phyloP scores from a whole-genome alignment of 495 filamentous ascomycete species.

The Penicillium riverlandense region DNA sequence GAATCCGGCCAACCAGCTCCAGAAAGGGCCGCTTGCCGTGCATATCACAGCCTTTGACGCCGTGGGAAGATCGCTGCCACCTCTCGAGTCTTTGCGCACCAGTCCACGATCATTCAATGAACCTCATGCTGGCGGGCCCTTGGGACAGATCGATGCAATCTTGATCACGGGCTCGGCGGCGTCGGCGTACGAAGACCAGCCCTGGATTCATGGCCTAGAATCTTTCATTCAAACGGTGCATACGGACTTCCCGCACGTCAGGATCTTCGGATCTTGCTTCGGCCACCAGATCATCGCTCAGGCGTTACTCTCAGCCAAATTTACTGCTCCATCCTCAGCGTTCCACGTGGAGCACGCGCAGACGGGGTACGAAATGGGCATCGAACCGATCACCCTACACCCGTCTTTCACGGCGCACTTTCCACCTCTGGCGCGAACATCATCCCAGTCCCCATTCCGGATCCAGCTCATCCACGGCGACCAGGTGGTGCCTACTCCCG shows the following conservation, averaged over 20 bases:
- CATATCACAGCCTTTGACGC: slow-evolving; percentile 34
- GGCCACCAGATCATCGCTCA: slow-evolving; percentile 42
- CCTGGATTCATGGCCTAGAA: slow-evolving; percentile 28
- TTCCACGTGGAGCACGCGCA: slow-evolving; percentile 19
- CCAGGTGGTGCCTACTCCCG: slow-evolving; percentile 17
- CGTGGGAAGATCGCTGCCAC: slow-evolving; percentile 26
- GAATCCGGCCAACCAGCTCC: slow-evolving; percentile 1
- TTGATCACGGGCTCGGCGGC: slow-evolving; percentile 32
- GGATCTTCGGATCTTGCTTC: slow-evolving; percentile 43
- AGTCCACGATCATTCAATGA: slow-evolving; percentile 2
- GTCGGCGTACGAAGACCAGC: slow-evolving; percentile 26
- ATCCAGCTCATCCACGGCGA: slow-evolving; percentile 31
- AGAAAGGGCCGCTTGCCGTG: slow-evolving; percentile 12
- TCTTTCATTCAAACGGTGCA: slow-evolving; percentile 28
- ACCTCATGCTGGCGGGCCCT: slow-evolving; percentile 5
- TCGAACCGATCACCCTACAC: slow-evolving; percentile 24
- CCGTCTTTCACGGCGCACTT: slow-evolving; percentile 21
- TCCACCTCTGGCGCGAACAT: slow-evolving; percentile 9
- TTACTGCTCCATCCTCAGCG: background rate
- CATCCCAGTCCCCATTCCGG: slow-evolving; percentile 9
- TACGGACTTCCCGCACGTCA: slow-evolving; percentile 30
- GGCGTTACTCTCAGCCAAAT: slow-evolving; percentile 19
- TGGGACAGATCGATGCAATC: slow-evolving; percentile 27
- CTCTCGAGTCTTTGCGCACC: slow-evolving; percentile 18
- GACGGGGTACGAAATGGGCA: slow-evolving; percentile 32